Evolutionary conservation across 768 basidiomycete genomes (phyloP).

Genomic region (Mycena haematopus): DNA sequence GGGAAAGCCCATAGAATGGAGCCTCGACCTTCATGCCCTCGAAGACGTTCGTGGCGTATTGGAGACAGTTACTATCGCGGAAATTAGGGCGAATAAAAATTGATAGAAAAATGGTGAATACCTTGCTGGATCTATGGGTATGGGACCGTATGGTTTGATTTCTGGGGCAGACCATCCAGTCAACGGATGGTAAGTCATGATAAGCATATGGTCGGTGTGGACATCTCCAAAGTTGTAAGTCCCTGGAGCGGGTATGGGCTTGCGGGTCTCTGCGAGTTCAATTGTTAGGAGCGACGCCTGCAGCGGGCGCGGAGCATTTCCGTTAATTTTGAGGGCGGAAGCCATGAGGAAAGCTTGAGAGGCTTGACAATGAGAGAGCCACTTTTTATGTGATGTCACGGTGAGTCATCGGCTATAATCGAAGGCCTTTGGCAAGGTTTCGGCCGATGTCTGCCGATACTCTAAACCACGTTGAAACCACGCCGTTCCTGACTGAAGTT

Average conservation of each 20-base stretch:
- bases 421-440: too few species aligned
- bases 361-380: too few species aligned
- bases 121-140: slow-evolving; percentile 72
- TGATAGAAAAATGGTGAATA: slow-evolving; percentile 30
- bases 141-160: slow-evolving; percentile 76
- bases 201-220: slow-evolving; percentile 83
- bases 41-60: slow-evolving; percentile 86
- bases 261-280: slow-evolving; percentile 51
- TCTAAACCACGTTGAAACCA: too few species aligned
- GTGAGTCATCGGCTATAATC: too few species aligned
- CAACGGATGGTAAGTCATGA: slow-evolving; percentile 64
- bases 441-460: too few species aligned
- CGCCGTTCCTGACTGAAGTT: too few species aligned
- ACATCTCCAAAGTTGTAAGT: slow-evolving; percentile 62
- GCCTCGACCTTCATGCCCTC: slow-evolving; percentile 78
- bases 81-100: background rate
- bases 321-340: too few species aligned
- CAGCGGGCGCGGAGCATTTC: too few species aligned
- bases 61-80: slow-evolving; percentile 65
- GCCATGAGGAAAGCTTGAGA: too few species aligned
- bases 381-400: too few species aligned
- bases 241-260: slow-evolving; percentile 55
- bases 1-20: background rate
- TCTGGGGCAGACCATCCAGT: slow-evolving; percentile 76
- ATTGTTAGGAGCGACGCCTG: slow-evolving; percentile 65